Evolutionary conservation across 2,329 filamentous ascomycete species (phyloP).

Genomic region (Domatiomyces globalis): DNA sequence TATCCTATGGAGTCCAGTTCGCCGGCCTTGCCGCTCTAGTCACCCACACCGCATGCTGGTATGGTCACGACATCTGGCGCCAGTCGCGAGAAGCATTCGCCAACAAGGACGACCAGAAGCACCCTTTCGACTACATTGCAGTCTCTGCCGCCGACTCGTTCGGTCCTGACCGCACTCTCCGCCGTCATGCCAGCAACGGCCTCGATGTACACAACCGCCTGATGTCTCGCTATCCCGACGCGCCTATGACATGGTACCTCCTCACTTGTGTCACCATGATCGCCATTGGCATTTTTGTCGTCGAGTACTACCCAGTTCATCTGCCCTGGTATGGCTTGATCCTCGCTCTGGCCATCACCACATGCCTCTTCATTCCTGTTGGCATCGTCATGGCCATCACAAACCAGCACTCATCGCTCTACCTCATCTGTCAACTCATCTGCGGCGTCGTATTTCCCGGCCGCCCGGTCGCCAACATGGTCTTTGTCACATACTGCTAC

Average conservation of each 20-base stretch:
- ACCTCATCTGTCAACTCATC: constrained; percentile 72
- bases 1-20: constrained; percentile 78
- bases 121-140: constrained; percentile 40
- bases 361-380: constrained; percentile 74
- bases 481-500: constrained; percentile 83
- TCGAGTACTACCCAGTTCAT: constrained; percentile 71
- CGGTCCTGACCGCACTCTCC: background rate
- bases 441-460: constrained; percentile 72
- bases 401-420: constrained; percentile 76
- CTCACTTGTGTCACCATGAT: constrained; percentile 62
- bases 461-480: constrained; percentile 80
- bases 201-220: constrained; percentile 76
- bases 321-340: constrained; percentile 78
- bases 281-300: constrained; percentile 65
- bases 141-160: constrained; percentile 19
- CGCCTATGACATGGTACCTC: constrained; percentile 69
- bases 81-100: constrained; percentile 58
- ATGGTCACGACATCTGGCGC: constrained; percentile 65
- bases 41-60: constrained; percentile 72
- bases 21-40: constrained; percentile 65
- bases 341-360: constrained; percentile 62
- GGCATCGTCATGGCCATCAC: constrained; percentile 90
- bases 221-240: constrained; percentile 71
- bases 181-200: constrained; percentile 22
- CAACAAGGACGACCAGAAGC: constrained; percentile 42